phyloP scores from a whole-genome alignment of 2,329 filamentous ascomycete species.

The Byssothecium circinans region DNA sequence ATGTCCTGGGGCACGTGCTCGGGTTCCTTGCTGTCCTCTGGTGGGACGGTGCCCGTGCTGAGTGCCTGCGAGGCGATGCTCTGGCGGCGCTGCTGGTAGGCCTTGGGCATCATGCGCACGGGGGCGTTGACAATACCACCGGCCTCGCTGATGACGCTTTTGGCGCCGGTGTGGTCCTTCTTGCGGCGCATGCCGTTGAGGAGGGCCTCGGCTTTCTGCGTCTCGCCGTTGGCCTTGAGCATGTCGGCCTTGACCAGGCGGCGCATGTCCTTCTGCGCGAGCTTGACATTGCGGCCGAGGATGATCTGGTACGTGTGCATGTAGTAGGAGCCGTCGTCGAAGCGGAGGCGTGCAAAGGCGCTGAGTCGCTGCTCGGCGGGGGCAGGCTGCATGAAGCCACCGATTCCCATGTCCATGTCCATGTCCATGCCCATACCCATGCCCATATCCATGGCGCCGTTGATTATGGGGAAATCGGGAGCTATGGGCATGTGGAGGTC shows the following conservation, averaged over 20 bases:
- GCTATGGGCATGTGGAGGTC: too few relatives aligned
- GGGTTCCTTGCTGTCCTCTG: slow-evolving; percentile 29
- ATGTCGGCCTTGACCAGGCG: slow-evolving; percentile 44
- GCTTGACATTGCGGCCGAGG: slow-evolving; percentile 67
- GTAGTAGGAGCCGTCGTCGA: slow-evolving; percentile 75
- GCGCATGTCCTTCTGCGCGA: slow-evolving; percentile 54
- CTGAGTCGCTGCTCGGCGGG: slow-evolving; percentile 48
- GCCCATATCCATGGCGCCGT: slow-evolving; percentile 8
- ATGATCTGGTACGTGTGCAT: slow-evolving; percentile 75
- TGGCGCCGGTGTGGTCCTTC: slow-evolving; percentile 57
- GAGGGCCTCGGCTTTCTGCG: slow-evolving; percentile 25
- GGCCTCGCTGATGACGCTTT: slow-evolving; percentile 65
- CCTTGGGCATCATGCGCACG: slow-evolving; percentile 35
- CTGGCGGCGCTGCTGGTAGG: slow-evolving; percentile 40
- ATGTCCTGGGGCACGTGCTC: slow-evolving; percentile 39
- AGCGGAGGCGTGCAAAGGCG: slow-evolving; percentile 68
- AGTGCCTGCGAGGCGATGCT: slow-evolving; percentile 52
- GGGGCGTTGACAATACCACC: slow-evolving; percentile 62
- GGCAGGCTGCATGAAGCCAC: slow-evolving; percentile 6
- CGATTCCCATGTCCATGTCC: neutral
- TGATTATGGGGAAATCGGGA: slow-evolving; percentile 10
- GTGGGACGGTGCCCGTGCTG: slow-evolving; percentile 51
- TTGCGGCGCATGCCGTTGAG: slow-evolving; percentile 49
- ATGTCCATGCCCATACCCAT: slow-evolving; percentile 4
- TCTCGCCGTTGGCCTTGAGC: slow-evolving; percentile 29